phyloP scores from a whole-genome alignment of 2,329 filamentous ascomycete species.

The Coleophoma eucalyptorum region DNA sequence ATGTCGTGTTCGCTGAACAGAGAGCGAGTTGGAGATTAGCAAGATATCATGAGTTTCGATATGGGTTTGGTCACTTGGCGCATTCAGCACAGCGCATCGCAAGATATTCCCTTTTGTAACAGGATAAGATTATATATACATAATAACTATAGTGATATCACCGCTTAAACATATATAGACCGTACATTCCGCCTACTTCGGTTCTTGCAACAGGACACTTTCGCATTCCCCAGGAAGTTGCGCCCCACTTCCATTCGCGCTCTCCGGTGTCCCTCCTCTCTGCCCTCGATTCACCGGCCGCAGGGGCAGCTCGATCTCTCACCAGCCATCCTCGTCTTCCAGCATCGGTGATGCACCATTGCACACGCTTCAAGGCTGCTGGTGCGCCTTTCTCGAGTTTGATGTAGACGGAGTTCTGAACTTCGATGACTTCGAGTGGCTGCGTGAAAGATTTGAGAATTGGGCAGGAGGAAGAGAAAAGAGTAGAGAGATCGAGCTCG shows the following conservation, averaged over 20 bases:
- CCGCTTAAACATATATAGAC: conserved; percentile 54
- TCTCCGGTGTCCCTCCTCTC: conserved; percentile 47
- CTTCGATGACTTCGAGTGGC: conserved; percentile 73
- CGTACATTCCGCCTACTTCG: conserved; percentile 55
- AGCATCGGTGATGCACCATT: conserved; percentile 71
- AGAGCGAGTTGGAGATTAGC: too few relatives aligned
- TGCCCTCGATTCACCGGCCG: conserved; percentile 12
- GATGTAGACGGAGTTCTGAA: conserved; percentile 64
- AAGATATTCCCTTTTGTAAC: too few relatives aligned
- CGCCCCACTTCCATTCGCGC: conserved; percentile 78
- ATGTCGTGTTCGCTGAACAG: too few relatives aligned
- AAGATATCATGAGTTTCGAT: too few relatives aligned
- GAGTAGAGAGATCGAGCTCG: conserved; percentile 52
- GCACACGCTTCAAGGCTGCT: conserved; percentile 29
- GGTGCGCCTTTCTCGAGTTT: conserved; percentile 51
- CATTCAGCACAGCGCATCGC: too few relatives aligned
- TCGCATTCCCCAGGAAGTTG: conserved; percentile 79
- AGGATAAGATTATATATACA: too few relatives aligned
- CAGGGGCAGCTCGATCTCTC: conserved; percentile 27
- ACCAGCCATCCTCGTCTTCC: conserved; percentile 66
- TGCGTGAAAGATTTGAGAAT: conserved; percentile 57
- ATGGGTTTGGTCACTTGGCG: too few relatives aligned
- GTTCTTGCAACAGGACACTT: conserved; percentile 54
- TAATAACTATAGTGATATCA: not conserved
- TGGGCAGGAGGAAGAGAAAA: conserved; percentile 45